Evolutionary conservation across 495 filamentous ascomycete genomes (phyloP).

Genomic region (Daldinia loculata): DNA sequence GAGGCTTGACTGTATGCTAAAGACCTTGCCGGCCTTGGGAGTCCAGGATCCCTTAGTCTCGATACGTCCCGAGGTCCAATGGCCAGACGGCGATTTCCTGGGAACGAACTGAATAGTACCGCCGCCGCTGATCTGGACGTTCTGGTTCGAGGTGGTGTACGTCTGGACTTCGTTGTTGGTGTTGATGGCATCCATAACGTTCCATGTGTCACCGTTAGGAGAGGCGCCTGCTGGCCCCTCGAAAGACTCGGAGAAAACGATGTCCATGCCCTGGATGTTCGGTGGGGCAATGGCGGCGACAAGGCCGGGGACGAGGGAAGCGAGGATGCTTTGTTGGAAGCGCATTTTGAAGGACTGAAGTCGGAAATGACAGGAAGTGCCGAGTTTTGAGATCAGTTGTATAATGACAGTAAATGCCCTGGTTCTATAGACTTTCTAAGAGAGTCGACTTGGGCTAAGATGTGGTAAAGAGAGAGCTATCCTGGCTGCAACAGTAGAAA

Average conservation of each 20-base stretch:
- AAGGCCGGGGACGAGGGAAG: conserved; percentile 38
- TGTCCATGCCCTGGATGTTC: conserved; percentile 43
- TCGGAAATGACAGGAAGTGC: conserved; percentile 17
- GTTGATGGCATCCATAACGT: conserved; percentile 51
- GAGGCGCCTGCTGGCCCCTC: conserved; percentile 42
- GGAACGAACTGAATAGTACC: conserved; percentile 58
- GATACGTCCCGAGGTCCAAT: conserved; percentile 62
- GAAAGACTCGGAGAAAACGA: conserved; percentile 46
- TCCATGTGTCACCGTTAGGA: conserved; percentile 48
- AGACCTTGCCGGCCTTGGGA: conserved; percentile 52
- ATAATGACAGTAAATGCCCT: conserved; percentile 30
- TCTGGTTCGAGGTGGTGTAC: conserved; percentile 53
- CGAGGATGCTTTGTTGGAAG: conserved; percentile 38
- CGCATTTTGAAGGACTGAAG: conserved; percentile 41
- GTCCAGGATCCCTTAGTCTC: conserved; percentile 55
- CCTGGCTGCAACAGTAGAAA: conserved; percentile 31
- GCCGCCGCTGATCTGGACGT: conserved; percentile 58
- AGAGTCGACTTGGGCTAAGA: conserved; percentile 18
- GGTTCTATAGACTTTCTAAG: conserved; percentile 31
- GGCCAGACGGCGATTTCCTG: conserved; percentile 46
- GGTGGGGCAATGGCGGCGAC: conserved; percentile 43
- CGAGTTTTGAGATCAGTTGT: conserved; percentile 3
- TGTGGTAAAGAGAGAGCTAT: conserved; percentile 26
- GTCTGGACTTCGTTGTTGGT: conserved; percentile 57
- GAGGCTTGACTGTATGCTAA: conserved; percentile 52